These are phyloP conservation scores for Atkinsonella hypoxylon DNA, from an alignment of 2,329 filamentous ascomycete genomes.

Conservation along the genomic window DNA sequence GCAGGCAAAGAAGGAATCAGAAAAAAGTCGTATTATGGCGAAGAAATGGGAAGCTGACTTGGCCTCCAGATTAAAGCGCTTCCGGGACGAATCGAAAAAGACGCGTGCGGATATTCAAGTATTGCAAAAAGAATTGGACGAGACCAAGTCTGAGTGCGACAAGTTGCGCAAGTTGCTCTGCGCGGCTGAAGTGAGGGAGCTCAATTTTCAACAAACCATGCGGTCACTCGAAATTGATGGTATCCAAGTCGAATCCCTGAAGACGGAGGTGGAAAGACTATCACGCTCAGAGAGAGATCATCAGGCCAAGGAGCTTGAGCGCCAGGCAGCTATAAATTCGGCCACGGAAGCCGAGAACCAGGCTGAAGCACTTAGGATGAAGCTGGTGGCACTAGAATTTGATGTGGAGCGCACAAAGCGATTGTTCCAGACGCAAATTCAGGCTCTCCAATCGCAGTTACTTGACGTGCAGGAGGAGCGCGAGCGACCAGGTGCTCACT, in stretches of 20 bases:
- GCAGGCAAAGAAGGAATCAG: slow-evolving; percentile 59
- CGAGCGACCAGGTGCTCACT: slow-evolving; percentile 13
- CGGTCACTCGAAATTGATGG: slow-evolving; percentile 50
- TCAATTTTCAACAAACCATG: slow-evolving; percentile 50
- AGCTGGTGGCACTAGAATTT: slow-evolving; percentile 38
- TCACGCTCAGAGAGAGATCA: slow-evolving; percentile 49
- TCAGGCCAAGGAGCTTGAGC: slow-evolving; percentile 51
- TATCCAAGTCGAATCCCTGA: slow-evolving; percentile 47
- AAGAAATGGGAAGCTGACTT: slow-evolving; percentile 71
- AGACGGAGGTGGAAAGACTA: slow-evolving; percentile 45
- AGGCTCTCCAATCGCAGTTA: slow-evolving; percentile 33
- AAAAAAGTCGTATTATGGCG: slow-evolving; percentile 57
- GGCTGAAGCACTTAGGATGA: slow-evolving; percentile 45
- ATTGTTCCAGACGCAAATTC: slow-evolving; percentile 36
- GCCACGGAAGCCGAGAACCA: slow-evolving; percentile 47
- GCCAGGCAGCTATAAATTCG: slow-evolving; percentile 43
- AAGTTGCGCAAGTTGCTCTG: slow-evolving; percentile 55
- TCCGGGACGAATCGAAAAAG: slow-evolving; percentile 59
- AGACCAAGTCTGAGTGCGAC: slow-evolving; percentile 46
- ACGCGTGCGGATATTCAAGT: slow-evolving; percentile 46
- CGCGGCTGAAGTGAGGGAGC: slow-evolving; percentile 56
- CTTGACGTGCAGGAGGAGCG: slow-evolving; percentile 23
- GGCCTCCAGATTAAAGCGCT: slow-evolving; percentile 49
- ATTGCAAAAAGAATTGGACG: slow-evolving; percentile 46
- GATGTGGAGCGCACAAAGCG: slow-evolving; percentile 32